phyloP scores from a whole-genome alignment of 1,284 basidiomycete genomes.

The Gomphus bonarii region DNA sequence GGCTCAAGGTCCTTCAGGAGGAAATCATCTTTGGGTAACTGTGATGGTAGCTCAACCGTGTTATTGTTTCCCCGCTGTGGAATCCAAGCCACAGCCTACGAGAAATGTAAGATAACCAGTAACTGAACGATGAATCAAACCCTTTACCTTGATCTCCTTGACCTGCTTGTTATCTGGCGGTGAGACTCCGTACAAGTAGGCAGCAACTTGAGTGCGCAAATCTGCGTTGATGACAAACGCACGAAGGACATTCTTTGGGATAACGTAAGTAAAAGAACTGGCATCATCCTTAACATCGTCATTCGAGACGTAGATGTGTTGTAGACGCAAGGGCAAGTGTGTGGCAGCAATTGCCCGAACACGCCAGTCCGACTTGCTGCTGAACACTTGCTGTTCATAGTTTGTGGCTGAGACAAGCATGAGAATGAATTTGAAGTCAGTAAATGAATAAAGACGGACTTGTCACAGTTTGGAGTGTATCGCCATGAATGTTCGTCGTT shows the following conservation, averaged over 20 bases:
- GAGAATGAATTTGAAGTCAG: conserved; percentile 8
- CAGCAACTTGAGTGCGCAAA: conserved; percentile 92
- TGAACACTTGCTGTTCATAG: conserved; percentile 97
- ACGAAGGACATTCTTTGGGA: conserved; percentile 95
- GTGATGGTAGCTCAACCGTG: conserved; percentile 77
- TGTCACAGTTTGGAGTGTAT: conserved; percentile 92
- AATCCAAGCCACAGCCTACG: conserved; percentile 80
- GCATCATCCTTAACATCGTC: conserved; percentile 99
- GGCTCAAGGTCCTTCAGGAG: conserved; percentile 91
- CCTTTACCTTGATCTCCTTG: conserved; percentile 84
- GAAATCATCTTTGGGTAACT: conserved; percentile 89
- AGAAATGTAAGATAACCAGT: conserved; percentile 7
- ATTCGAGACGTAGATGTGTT: conserved; percentile 98
- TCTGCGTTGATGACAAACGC: conserved; percentile 93
- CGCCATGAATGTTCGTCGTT: conserved; percentile 97
- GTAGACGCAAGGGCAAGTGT: conserved; percentile 89
- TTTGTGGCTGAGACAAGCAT: conserved; percentile 58
- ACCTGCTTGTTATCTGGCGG: conserved; percentile 97
- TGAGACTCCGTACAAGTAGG: conserved; percentile 86
- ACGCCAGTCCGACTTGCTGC: conserved; percentile 99
- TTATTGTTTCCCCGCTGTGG: conserved; percentile 96
- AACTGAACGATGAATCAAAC: not conserved
- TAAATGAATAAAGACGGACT: conserved; percentile 38
- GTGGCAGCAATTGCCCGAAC: conserved; percentile 94
- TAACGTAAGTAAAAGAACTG: conserved; percentile 86